A percentile compares a stretch with the other conserved stretches of the same genome.
These are phyloP conservation scores for Botryobasidium botryosum DNA, from an alignment of 768 basidiomycete species.

Conservation along the genomic window DNA sequence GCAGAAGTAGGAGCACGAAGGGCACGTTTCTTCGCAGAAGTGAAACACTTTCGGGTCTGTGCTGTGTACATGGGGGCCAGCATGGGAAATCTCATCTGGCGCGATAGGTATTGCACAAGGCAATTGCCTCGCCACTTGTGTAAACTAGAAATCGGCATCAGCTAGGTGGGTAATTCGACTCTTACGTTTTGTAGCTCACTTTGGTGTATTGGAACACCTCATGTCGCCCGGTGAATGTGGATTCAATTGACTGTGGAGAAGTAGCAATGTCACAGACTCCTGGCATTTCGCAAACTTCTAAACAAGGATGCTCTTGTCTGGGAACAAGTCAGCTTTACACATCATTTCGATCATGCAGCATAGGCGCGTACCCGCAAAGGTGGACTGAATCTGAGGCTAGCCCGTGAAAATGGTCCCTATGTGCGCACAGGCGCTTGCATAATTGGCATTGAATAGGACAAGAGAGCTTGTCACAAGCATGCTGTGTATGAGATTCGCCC, in stretches of 20 bases:
- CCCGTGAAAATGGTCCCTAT: neutral
- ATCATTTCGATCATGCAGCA: neutral
- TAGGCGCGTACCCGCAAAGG: neutral
- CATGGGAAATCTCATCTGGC: slow-evolving; percentile 1
- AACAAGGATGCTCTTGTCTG: slow-evolving; percentile 8
- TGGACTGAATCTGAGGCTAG: neutral
- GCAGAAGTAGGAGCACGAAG: slow-evolving; percentile 7
- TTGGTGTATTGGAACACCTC: slow-evolving; percentile 7
- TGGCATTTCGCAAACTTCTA: slow-evolving; percentile 5
- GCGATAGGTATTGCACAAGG: slow-evolving; percentile 4
- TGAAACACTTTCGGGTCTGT: neutral
- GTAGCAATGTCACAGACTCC: slow-evolving; percentile 7
- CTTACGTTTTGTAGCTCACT: neutral
- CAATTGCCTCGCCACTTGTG: slow-evolving; percentile 7
- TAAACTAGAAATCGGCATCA: slow-evolving; percentile 2
- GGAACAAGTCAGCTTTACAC: neutral
- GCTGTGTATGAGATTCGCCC: neutral
- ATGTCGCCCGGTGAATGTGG: slow-evolving; percentile 3
- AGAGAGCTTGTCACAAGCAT: neutral
- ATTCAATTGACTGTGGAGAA: slow-evolving; percentile 4
- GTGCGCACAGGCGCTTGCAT: neutral
- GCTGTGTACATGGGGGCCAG: slow-evolving; percentile 3
- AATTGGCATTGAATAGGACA: neutral
- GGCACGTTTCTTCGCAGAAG: slow-evolving; percentile 5
- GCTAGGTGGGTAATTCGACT: neutral